phyloP scores from a whole-genome alignment of 2,329 filamentous ascomycete genomes.

The Phyllosticta citriasiana region DNA sequence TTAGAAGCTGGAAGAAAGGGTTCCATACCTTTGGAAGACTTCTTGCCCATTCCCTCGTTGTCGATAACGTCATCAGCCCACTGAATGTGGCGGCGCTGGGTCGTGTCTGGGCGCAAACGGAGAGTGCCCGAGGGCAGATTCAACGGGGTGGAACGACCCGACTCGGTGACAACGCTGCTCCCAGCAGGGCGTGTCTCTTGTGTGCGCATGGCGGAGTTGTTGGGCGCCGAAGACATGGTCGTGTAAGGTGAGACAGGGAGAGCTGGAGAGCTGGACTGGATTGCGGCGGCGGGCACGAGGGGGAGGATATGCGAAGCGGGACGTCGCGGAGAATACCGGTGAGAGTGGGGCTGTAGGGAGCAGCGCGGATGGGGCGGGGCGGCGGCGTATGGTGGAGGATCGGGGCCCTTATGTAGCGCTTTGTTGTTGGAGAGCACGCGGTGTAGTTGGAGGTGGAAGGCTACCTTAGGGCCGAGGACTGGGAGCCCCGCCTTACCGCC shows the following conservation, averaged over 20 bases:
- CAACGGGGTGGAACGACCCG: constrained; percentile 23
- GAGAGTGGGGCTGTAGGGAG: constrained; percentile 9
- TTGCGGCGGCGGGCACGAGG: constrained; percentile 2
- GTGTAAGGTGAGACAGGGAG: constrained; percentile 14
- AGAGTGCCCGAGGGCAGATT: constrained; percentile 25
- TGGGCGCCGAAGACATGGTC: constrained; percentile 15
- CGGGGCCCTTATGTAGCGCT: constrained; percentile 22
- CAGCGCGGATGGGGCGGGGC: constrained; percentile 7
- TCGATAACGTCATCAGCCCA: constrained; percentile 93
- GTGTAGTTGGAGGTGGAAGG: background rate
- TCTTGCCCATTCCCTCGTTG: constrained; percentile 89
- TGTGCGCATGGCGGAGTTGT: constrained; percentile 16
- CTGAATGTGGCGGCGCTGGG: constrained; percentile 56
- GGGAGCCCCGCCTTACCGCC: background rate
- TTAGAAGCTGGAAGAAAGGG: background rate
- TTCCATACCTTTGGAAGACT: constrained; percentile 75
- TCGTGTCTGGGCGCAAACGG: constrained; percentile 32
- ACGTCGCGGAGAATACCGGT: constrained; percentile 11
- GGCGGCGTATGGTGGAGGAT: constrained; percentile 13
- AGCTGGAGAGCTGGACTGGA: background rate
- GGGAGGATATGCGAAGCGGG: background rate
- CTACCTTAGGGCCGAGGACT: background rate
- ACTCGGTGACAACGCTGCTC: constrained; percentile 21
- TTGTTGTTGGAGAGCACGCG: constrained; percentile 19
- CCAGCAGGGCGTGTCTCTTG: constrained; percentile 10